Base-by-base conservation (phyloP, 208 protist species). In the Acanthamoeba culbertsoni region DNA sequence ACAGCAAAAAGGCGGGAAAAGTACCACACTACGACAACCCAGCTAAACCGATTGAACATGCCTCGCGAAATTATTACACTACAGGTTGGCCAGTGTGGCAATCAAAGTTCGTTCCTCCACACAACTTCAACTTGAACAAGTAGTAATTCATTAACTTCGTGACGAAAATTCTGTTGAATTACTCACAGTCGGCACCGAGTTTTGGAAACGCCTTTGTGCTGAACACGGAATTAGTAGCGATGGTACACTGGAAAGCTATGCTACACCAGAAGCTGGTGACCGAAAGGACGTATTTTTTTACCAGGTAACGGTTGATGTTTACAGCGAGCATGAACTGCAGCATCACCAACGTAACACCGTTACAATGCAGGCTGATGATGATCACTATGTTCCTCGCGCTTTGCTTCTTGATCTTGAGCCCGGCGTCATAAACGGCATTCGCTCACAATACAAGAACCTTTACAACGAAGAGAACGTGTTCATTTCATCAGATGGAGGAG, bases 231-330 rank as follows among this genome's bases (percentile, higher is more conserved):
- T 99, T 71, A 95, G 79, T 40, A 95, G 97, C 16, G 97, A 99
- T 82, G 98, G 99, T 84, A 98, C 98, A 68, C 96, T 99, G 31
- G 98, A 99, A 97, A 97, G 98, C 33, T 98, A 97, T 96, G 98
- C 98, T 45, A 97, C 98, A 33, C 95, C 96, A 86, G 97, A 97
- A 40, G 96, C 94, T 40, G 82, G 94, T 20, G 99, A 99, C 93
- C 96, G 99, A 71, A 99, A 99, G 94, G 99, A 99, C 95, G 99
- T 99, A 16, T 99, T 99, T 94, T 99, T 99, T 96, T 99, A 99
- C 95, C 99, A 99, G 96, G 96, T 96, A 51, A 0, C 46, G 1
- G 10, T 1, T 75, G 65, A 20, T 75, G 37, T 26, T 33, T 23
- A 53, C 68, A 51, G 18, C 43, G 68, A 79, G 26, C 43, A 26